Evolutionary conservation across 345 rosid genomes (phyloP), one percentile per base, ranked within the genome.

Genomic region (Eucalyptus decipiens): DNA sequence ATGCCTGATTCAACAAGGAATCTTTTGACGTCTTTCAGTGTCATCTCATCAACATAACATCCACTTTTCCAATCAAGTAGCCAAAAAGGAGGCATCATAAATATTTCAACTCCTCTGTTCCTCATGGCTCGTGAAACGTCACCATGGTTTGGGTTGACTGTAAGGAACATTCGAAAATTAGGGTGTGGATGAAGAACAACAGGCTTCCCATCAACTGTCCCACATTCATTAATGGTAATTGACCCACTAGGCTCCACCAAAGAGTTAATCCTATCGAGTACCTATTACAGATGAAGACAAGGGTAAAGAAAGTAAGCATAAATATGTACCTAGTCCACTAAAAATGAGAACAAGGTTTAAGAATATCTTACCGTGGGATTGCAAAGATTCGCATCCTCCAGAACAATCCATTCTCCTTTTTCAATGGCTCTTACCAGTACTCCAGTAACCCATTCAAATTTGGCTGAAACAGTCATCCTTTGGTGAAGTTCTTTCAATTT

Each of bases 101-200:
- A 97, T 90, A 97, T 95, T 93, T 97, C 99, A 87, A 97, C 99
- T 85, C 99, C 99, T 90, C 99, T 96, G 90, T 97, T 97, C 90
- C 99, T 93, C 99, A 97, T 97, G 72, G 99, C 99, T 86, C 99
- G 93, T 56, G 99, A 97, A 86, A 97, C 96, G 90, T 97, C 99
- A 88, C 99, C 99, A 91, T 90, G 94, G 89, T 92, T 93, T 56
- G 99, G 99, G 91, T 97, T 94, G 89, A 97, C 95, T 30, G 99
- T 95, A 86, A 97, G 97, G 90, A 97, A 97, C 94, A 97, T 89
- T 87, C 98, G 94, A 91, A 97, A 97, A 91, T 96, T 96, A 80
- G 97, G 94, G 89, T 97, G 99, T 8, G 99, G 97, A 87, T 88
- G 91, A 48, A 97, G 92, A 91, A 96, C 94, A 76, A 97, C 90